Percentiles rank a stretch among this genome's conserved stretches.
Evolutionary conservation across 2,329 filamentous ascomycete genomes (phyloP).

Genomic region (Penicillium expansum): DNA sequence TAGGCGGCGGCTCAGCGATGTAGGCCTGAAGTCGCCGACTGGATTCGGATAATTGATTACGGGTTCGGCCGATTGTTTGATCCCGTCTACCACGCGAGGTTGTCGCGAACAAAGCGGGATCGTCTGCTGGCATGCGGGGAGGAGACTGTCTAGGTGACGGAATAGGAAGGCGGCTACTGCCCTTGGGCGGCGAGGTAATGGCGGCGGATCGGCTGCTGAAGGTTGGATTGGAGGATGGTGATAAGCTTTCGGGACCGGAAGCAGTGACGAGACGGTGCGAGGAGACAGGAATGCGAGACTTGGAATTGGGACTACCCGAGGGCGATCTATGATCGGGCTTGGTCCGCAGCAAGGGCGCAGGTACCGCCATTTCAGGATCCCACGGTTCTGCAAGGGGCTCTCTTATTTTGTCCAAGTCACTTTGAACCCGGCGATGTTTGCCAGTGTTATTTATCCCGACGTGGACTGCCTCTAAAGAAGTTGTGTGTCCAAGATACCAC

Average conservation of each 20-base stretch:
- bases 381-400: constrained; percentile 31
- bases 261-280: constrained; percentile 40
- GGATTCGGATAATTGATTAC: constrained; percentile 45
- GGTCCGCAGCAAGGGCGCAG: constrained; percentile 27
- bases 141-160: constrained; percentile 33
- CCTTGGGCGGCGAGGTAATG: constrained; percentile 40
- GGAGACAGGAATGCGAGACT: constrained; percentile 47
- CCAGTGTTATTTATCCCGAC: constrained; percentile 21
- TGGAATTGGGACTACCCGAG: constrained; percentile 35
- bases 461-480: constrained; percentile 44
- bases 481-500: constrained; percentile 57
- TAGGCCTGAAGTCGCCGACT: constrained; percentile 67
- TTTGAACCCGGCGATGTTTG: constrained; percentile 47
- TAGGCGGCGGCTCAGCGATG: constrained; percentile 67
- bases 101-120: constrained; percentile 29
- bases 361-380: constrained; percentile 36
- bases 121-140: constrained; percentile 27
- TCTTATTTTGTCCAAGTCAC: constrained; percentile 54
- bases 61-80: constrained; percentile 32
- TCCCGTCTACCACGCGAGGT: constrained; percentile 38
- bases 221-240: constrained; percentile 37
- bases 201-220: constrained; percentile 29
- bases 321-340: constrained; percentile 27
- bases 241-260: constrained; percentile 43
- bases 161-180: constrained; percentile 43